Base-by-base conservation (phyloP, 2,329 filamentous ascomycete genomes). In the Ceratocystis huliohia region DNA sequence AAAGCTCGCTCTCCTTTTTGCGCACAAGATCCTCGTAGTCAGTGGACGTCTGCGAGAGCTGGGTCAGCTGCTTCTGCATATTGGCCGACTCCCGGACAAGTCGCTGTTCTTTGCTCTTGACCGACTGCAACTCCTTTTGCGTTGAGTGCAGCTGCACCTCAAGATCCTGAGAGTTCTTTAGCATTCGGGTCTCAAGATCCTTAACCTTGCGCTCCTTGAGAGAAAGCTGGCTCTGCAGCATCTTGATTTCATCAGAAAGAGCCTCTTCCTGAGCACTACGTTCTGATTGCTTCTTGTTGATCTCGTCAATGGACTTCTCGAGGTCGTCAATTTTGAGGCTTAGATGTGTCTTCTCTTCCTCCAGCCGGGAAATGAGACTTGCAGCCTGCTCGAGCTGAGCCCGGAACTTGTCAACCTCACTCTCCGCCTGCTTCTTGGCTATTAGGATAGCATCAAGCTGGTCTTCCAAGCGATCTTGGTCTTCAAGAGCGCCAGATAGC, bases 1-100 rank as follows among this genome's bases (percentile, higher is more conserved):
- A 83, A 22, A 99, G 79, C 73, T 99, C 95, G 74, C 92, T 96
- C 73, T 99, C 94, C 74, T 97, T 99, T 68, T 89, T 87, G 28
- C 91, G 84, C 28, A 99, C 88, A 56, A 97, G 83, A 71, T 97
- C 93, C 75, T 99, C 94, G 70, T 96, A 97, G 73, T 92, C 91
- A 0, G 91, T 95, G 0, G 93, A 96, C 0, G 93, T 96, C 62
- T 90, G 86, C 0, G 94, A 94, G 20, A 99, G 79, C 70, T 96
- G 87, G 0, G 88, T 83, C 65, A 99, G 85, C 72, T 96, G 91
- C 71, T 91, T 84, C 65, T 95, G 88, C 61, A 96, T 84, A 57
- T 88, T 85, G 13, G 85, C 83, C 70, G 96, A 95, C 73, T 99
- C 93, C 4, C 87, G 85, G 1, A 85, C 75, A 0, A 96, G 81